phyloP scores from a whole-genome alignment of 2,329 filamentous ascomycete species.

The Dactylella cylindrospora region DNA sequence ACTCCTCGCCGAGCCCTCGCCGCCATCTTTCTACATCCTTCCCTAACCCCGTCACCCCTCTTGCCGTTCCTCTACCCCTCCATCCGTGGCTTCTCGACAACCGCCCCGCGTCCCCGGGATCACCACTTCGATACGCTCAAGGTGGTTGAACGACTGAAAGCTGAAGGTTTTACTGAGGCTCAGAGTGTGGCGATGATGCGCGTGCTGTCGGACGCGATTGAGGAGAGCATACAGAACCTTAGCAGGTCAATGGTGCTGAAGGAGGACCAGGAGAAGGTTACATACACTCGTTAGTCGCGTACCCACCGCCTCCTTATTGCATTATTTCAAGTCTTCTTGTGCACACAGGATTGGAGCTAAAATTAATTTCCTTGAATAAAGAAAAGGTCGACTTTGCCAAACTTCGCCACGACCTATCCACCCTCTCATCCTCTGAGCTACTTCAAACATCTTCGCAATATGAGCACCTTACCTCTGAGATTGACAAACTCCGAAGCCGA shows the following conservation, averaged over 20 bases:
- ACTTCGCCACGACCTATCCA: slow-evolving; percentile 88
- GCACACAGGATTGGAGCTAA: background rate
- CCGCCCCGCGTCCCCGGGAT: slow-evolving; percentile 65
- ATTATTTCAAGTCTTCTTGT: background rate
- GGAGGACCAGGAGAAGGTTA: slow-evolving; percentile 83
- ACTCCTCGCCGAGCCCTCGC: slow-evolving; percentile 1
- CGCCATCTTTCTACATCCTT: slow-evolving; percentile 13
- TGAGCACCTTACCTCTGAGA: slow-evolving; percentile 88
- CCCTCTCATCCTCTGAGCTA: slow-evolving; percentile 85
- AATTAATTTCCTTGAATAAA: slow-evolving; percentile 44
- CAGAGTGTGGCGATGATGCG: slow-evolving; percentile 99
- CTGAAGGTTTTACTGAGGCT: slow-evolving; percentile 91
- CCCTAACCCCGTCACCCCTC: slow-evolving; percentile 4
- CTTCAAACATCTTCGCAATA: slow-evolving; percentile 85
- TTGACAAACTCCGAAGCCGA: slow-evolving; percentile 86
- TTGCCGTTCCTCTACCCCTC: slow-evolving; percentile 25
- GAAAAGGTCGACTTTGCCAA: slow-evolving; percentile 98
- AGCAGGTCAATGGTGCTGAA: slow-evolving; percentile 97
- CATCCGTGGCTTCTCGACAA: slow-evolving; percentile 64
- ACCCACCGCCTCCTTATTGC: background rate
- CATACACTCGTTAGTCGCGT: slow-evolving; percentile 60
- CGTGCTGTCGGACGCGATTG: slow-evolving; percentile 91
- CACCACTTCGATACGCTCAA: slow-evolving; percentile 99
- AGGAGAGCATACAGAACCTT: slow-evolving; percentile 95
- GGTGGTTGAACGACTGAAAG: slow-evolving; percentile 85